These are phyloP conservation scores for Taiwanofungus camphoratus DNA, from an alignment of 1,284 basidiomycete species.

Conservation along the genomic window DNA sequence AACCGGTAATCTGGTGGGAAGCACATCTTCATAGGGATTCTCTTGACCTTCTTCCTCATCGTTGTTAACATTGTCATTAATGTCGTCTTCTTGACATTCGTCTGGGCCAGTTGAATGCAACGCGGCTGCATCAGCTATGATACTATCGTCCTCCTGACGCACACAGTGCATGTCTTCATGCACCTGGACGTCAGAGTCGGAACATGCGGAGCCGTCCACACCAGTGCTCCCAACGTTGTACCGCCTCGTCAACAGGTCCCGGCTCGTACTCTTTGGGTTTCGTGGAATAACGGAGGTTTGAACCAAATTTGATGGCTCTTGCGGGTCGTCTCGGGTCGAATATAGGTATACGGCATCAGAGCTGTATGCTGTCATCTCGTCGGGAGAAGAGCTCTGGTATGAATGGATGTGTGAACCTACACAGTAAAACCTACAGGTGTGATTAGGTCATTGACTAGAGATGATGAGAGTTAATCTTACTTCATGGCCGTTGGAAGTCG, in stretches of 20 bases:
- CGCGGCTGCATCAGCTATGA: not conserved
- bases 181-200: constrained; percentile 19
- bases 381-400: constrained; percentile 1
- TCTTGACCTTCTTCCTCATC: constrained; percentile 31
- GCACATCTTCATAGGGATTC: constrained; percentile 23
- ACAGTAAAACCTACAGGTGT: constrained; percentile 42
- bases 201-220: constrained; percentile 3
- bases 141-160: constrained; percentile 11
- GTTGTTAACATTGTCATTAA: constrained; percentile 27
- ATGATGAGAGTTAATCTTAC: constrained; percentile 32
- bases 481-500: constrained; percentile 73
- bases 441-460: not conserved
- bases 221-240: not conserved
- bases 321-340: constrained; percentile 68
- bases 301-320: constrained; percentile 5
- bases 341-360: constrained; percentile 78
- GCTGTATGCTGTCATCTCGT: constrained; percentile 55
- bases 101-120: constrained; percentile 4
- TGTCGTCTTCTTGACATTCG: constrained; percentile 15
- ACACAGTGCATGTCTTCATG: constrained; percentile 26
- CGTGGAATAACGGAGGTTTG: constrained; percentile 11
- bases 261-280: constrained; percentile 6
- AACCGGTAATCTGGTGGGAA: constrained; percentile 38
- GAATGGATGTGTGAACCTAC: constrained; percentile 28
- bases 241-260: too few species aligned